Percentiles rank a stretch among this genome's conserved stretches.
Conservation (phyloP, 192 early-diverging fungal genomes). For the Umbelopsis ramanniana region DNA sequence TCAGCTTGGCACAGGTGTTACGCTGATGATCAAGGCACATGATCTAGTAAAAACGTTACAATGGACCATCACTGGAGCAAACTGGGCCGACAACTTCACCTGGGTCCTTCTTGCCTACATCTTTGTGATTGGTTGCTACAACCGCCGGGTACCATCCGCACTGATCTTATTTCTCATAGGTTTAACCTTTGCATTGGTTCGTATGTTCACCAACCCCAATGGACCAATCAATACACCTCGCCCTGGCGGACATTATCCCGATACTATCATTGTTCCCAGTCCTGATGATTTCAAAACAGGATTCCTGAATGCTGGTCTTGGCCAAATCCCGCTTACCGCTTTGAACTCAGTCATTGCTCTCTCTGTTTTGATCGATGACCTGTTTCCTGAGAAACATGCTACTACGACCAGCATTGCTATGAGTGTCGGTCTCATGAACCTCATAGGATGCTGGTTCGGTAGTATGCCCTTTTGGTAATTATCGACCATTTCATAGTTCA, state of each 20-base stretch:
- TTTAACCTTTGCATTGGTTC: conserved; percentile 66
- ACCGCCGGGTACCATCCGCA: conserved; percentile 67
- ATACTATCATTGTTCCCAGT: conserved; percentile 59
- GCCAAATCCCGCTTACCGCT: conserved; percentile 85
- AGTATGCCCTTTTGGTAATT: conserved; percentile 75
- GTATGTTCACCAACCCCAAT: conserved; percentile 42
- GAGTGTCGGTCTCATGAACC: conserved; percentile 79
- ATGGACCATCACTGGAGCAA: conserved; percentile 59
- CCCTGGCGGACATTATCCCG: conserved; percentile 62
- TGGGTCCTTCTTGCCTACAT: conserved; percentile 72
- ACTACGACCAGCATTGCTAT: conserved; percentile 57
- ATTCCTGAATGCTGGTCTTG: conserved; percentile 81
- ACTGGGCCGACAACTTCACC: conserved; percentile 75
- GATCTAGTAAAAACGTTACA: conserved; percentile 54
- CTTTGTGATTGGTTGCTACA: conserved; percentile 71
- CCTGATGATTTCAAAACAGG: conserved; percentile 68
- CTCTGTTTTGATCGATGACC: conserved; percentile 73
- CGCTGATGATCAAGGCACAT: conserved; percentile 71
- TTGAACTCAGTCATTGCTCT: conserved; percentile 89
- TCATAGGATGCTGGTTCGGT: conserved; percentile 78
- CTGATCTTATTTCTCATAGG: conserved; percentile 76
- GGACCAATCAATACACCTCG: conserved; percentile 39
- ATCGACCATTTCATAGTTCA: not conserved
- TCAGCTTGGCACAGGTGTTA: conserved; percentile 78
- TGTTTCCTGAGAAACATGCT: conserved; percentile 72